Base-by-base conservation (phyloP, 176 grass and related monocot species). In the Guadua angustifolia region DNA sequence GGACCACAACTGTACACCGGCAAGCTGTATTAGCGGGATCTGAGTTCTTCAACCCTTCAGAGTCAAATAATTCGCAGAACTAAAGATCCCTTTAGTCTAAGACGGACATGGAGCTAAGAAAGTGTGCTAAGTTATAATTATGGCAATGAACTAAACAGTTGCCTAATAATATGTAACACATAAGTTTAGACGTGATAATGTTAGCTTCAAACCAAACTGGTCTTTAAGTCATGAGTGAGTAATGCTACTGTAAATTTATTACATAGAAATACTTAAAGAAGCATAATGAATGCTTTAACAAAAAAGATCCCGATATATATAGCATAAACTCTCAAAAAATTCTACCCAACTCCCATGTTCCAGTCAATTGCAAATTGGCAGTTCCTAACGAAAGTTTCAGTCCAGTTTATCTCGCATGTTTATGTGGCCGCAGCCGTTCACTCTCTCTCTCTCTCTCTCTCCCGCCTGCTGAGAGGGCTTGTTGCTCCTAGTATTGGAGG, bases 341-440 rank as follows among this genome's bases (percentile, higher is more conserved):
- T 62, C 11, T 62, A 60, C 4, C 57, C 22, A 55, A 62, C 14
- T 7, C 61, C 13, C 32, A 16, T 33, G 13, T 17, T 33, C 61
- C 5, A 17, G 33, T 33, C 26, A 33, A 29, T 29, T 29, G 44
- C 66, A 78, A 71, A 19, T 4, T 44, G 22, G 57, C 69, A 38
- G 45, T 68, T 74, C 35, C 0, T 60, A 55, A 90, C 32, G 50
- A 57, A 15, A 66, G 56, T n/a, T 9, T 1, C 4, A 71, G 42
- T 46, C 52, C 79, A 32, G 35, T 68, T 36, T 36, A 2, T 60
- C 86, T 38, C 65, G 83, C 67, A 42, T 39, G 84, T 46, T 39
- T 57, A 57, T 15, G 65, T 44, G 36, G 59, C 81, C 24, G 60
- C 86, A 74, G 26, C 50, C 29, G 71, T 46, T 75, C 68, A 35